Percentiles rank a stretch among this genome's conserved stretches.
phyloP scores from a whole-genome alignment of 169 alveolate genomes.

The Plasmodium malariae region DNA sequence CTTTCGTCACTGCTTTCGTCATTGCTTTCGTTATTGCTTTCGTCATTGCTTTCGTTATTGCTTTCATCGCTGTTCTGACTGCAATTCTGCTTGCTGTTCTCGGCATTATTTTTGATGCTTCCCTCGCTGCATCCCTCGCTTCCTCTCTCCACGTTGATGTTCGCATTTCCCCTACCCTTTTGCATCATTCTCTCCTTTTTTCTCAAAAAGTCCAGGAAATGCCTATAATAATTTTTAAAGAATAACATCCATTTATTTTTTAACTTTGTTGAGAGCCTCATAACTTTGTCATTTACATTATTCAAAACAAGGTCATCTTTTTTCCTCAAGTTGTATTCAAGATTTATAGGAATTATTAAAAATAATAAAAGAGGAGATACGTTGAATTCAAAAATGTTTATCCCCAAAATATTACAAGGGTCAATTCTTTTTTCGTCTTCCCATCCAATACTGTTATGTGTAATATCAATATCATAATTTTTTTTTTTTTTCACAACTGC shows the following conservation, averaged over 20 bases:
- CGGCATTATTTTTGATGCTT: background rate
- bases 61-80: background rate
- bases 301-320: conserved; percentile 18
- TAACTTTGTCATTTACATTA: conserved; percentile 33
- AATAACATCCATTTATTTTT: conserved; percentile 58
- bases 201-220: conserved; percentile 18
- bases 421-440: background rate
- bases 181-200: conserved; percentile 8
- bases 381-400: conserved; percentile 60
- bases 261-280: conserved; percentile 20
- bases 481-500: background rate
- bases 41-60: background rate
- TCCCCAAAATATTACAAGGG: background rate
- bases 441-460: background rate
- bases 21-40: background rate
- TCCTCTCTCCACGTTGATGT: no score
- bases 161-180: background rate
- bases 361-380: conserved; percentile 66
- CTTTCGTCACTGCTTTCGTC: background rate
- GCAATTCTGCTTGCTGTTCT: background rate
- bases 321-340: conserved; percentile 39
- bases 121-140: background rate
- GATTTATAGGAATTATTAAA: conserved; percentile 55
- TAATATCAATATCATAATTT: background rate
- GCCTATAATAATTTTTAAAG: conserved; percentile 56